These are phyloP conservation scores for Eucalyptus cladocalyx DNA, from an alignment of 345 rosid species.

Conservation along the genomic window DNA sequence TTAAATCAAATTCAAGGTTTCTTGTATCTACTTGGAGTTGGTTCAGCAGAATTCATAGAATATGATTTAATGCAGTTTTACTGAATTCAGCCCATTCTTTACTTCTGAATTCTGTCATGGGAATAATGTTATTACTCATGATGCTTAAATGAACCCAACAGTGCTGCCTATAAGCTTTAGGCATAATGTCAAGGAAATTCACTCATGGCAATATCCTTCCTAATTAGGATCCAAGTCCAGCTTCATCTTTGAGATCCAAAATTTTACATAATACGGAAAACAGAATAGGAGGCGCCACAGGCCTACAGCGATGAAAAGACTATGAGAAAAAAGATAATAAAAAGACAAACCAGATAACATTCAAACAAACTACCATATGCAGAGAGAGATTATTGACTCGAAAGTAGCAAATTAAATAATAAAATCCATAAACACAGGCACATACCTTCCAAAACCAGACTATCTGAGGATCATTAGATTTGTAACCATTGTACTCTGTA, in stretches of 20 bases:
- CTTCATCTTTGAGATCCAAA: not conserved
- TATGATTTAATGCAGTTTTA: not conserved
- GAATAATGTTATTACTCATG: not conserved
- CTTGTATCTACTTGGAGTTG: not conserved
- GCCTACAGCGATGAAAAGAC: not conserved
- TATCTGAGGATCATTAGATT: conserved; percentile 64
- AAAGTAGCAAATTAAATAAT: not conserved
- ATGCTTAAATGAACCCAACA: not conserved
- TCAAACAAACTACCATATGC: not conserved
- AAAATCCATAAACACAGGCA: not conserved
- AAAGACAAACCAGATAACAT: not conserved
- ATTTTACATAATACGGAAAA: not conserved
- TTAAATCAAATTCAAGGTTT: not conserved
- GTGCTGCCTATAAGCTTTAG: not conserved
- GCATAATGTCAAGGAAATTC: not conserved
- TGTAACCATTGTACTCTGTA: conserved; percentile 75
- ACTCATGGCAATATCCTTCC: not conserved
- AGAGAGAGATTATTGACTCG: not conserved
- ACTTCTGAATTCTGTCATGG: not conserved
- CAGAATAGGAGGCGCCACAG: not conserved
- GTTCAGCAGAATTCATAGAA: not conserved
- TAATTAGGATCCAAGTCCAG: not conserved
- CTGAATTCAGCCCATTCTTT: not conserved
- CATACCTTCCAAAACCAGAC: conserved; percentile 94
- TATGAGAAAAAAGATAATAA: not conserved